Conservation (phyloP, 176 grass and related monocot species). For the Elymus sibiricus region DNA sequence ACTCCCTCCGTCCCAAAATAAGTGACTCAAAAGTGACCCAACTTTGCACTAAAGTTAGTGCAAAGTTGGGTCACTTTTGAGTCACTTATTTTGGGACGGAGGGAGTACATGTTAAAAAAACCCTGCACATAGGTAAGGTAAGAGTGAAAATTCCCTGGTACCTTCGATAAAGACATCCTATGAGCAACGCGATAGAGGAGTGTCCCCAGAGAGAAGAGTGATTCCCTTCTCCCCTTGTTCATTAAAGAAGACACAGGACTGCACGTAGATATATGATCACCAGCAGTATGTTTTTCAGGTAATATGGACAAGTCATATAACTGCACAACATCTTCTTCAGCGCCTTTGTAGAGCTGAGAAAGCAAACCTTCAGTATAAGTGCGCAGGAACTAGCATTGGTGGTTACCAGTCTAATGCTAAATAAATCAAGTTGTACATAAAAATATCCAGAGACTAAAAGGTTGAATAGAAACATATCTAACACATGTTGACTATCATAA, state of each 20-base stretch:
- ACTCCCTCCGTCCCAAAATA: no score
- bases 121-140: neutral
- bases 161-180: constrained; percentile 94
- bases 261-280: constrained; percentile 68
- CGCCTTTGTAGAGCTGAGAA: constrained; percentile 93
- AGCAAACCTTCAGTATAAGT: constrained; percentile 24
- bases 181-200: constrained; percentile 98
- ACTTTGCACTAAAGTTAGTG: no score
- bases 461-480: neutral
- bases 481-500: neutral
- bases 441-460: constrained; percentile 12
- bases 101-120: neutral
- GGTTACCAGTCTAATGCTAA: neutral
- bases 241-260: constrained; percentile 73
- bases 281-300: constrained; percentile 55
- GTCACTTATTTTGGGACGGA: no score
- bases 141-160: constrained; percentile 23
- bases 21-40: no score
- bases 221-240: constrained; percentile 86
- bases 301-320: constrained; percentile 89
- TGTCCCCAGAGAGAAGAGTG: constrained; percentile 86
- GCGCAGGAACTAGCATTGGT: constrained; percentile 24
- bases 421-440: neutral
- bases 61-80: no score
- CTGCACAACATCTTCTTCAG: constrained; percentile 94